Evolutionary conservation across 805 yeast genomes (phyloP), one percentile per base, ranked within the genome.

Genomic region (Torulaspora delbrueckii): DNA sequence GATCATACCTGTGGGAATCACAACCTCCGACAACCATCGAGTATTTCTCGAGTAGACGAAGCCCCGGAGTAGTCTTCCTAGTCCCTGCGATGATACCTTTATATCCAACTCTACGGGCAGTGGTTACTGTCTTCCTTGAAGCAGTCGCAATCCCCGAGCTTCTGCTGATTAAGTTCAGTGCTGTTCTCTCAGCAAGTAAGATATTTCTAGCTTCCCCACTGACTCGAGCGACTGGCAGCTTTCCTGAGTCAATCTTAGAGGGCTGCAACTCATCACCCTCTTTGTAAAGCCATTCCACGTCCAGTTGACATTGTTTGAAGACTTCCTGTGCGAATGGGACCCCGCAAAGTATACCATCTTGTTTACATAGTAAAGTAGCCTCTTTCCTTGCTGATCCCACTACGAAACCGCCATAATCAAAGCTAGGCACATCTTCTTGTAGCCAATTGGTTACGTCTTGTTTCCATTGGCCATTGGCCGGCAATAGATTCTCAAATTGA

Each of bases 1-100:
- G 76, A 62, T 91, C 97, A 61, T 87, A 87, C 52, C 98, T 75
- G 65, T 90, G 98, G 45, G 93, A 77, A 62, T 90, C 98, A 45
- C 87, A 85, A 3, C 97, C 97, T 26, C 97, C 98, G 8, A 90
- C 95, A 26, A 87, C 69, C 98, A 90, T 91, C 19, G 96, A 84
- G 67, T 90, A 90, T 64, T 90, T 90, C 62, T 90, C 98, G 47
- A 91, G 68, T 35, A 82, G 72, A 59, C 98, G 78, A 51, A 90
- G 75, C 0, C 98, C 98, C 0, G 98, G 98, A 0, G 98, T 91
- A n/a, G 97, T 91, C 68, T 90, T 90, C 62, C 98, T 78, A 1
- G 98, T 90, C 5, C 97, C 98, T 0, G 98, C 97, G 62, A 90
- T 88, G 19, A 83, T 75, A 0, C 98, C 98, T 3, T 69, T 69